These are phyloP conservation scores for Serendipita indica DNA, from an alignment of 768 basidiomycete genomes.

Conservation along the genomic window DNA sequence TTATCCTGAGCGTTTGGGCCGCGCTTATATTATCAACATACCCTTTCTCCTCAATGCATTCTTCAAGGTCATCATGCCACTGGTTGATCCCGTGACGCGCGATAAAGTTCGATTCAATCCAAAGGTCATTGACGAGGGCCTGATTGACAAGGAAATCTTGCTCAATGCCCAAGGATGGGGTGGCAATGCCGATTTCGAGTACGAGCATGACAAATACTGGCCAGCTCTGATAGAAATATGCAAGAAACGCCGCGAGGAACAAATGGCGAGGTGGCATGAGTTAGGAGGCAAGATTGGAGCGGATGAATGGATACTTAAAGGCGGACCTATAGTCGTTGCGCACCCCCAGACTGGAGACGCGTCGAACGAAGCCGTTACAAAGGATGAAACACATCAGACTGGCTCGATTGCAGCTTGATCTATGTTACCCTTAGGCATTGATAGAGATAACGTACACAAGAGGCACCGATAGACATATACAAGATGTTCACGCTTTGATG, in stretches of 20 bases:
- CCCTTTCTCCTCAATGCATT: constrained; percentile 64
- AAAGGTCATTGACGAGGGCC: constrained; percentile 41
- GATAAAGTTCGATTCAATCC: constrained; percentile 48
- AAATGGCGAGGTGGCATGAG: constrained; percentile 48
- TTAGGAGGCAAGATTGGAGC: constrained; percentile 57
- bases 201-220: constrained; percentile 67
- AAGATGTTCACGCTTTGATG: neutral
- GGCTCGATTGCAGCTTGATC: neutral
- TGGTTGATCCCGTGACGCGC: constrained; percentile 72
- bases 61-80: constrained; percentile 62
- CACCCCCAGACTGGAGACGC: neutral
- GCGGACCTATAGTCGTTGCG: constrained; percentile 10
- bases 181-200: constrained; percentile 51
- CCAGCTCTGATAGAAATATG: constrained; percentile 42
- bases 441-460: neutral
- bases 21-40: constrained; percentile 60
- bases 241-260: constrained; percentile 32
- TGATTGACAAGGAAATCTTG: constrained; percentile 58
- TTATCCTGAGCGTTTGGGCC: constrained; percentile 75
- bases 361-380: neutral
- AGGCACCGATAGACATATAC: neutral
- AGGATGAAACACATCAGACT: neutral
- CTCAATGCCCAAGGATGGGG: constrained; percentile 51
- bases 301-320: constrained; percentile 69
- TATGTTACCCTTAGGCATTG: neutral